Base-by-base conservation (phyloP, 148 eudicot species). In the Nepenthes mirabilis region DNA sequence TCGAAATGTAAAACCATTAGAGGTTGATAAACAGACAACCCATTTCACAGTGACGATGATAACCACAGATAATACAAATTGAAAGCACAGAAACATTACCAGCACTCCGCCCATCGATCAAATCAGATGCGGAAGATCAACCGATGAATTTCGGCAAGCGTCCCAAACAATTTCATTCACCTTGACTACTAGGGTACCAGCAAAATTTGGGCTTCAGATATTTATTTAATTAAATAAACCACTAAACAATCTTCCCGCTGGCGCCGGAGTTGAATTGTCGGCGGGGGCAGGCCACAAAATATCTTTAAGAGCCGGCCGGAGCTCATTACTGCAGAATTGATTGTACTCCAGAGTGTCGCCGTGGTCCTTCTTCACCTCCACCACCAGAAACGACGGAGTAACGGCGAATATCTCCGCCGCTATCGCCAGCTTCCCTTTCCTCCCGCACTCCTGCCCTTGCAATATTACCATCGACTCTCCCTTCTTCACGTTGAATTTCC, bases 321-420 rank as follows among this genome's bases (percentile, higher is more conserved):
- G 80, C 72, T 80, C 77, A 36, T 78, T 72, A 59, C 59, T 68
- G 68, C 88, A 86, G 72, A 86, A 86, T 40, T 74, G 76, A 52
- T 80, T 78, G 62, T 82, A 86, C 79, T 86, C 93, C 13, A 76
- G 54, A 1, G 88, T 71, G 51, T 83, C 85, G 0, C 93, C 93
- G 10, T 74, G 57, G 1, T 78, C 77, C 53, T 79, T 82, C 75
- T 70, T 86, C 58, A 86, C 80, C 69, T 86, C 82, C 65, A 86
- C 88, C 68, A 86, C 71, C 36, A 78, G 49, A 9, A 86, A 66
- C 59, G 85, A 72, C 36, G 81, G 72, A 5, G 80, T 70, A 63
- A 86, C 65, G 0, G 85, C 63, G 43, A 70, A 76, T 0, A 86
- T 67, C 51, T 81, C 83, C 3, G 87, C 86, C 1, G 56, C 70